Evolutionary conservation across 2,329 filamentous ascomycete species (phyloP).

Genomic region (Pyrenochaeta sp.): DNA sequence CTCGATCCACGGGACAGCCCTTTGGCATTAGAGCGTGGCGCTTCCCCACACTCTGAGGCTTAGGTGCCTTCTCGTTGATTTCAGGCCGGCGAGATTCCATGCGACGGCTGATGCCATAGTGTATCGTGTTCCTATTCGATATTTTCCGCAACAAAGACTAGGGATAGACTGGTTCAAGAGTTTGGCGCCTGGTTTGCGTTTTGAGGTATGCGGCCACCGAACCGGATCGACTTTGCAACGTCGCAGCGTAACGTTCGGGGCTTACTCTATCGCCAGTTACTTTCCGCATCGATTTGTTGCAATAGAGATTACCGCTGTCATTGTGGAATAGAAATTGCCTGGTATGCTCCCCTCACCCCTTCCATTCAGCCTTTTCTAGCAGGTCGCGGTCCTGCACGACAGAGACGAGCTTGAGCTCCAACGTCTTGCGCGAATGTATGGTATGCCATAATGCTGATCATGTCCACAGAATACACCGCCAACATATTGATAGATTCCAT

Average conservation of each 20-base stretch:
- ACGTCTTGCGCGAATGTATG: not conserved
- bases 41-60: constrained; percentile 46
- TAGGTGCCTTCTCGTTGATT: constrained; percentile 41
- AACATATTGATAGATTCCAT: constrained; percentile 43
- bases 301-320: constrained; percentile 31
- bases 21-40: constrained; percentile 47
- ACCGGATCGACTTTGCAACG: constrained; percentile 10
- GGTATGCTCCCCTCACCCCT: constrained; percentile 27
- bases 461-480: constrained; percentile 33
- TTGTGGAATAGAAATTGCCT: constrained; percentile 37
- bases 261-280: constrained; percentile 39
- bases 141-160: constrained; percentile 50
- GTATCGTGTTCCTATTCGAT: constrained; percentile 45
- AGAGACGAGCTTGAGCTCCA: not conserved
- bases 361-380: constrained; percentile 1
- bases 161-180: constrained; percentile 54
- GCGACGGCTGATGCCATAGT: constrained; percentile 48
- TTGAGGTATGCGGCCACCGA: constrained; percentile 41
- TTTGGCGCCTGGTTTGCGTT: constrained; percentile 50
- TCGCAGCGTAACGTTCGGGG: constrained; percentile 12
- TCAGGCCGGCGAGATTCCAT: constrained; percentile 40
- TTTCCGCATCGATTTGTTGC: constrained; percentile 34
- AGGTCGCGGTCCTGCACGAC: constrained; percentile 1
- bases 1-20: constrained; percentile 40
- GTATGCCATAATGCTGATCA: constrained; percentile 10